Percentiles rank a stretch among this genome's conserved stretches.
These are phyloP conservation scores for Rubia yunnanensis DNA, from an alignment of 257 asterid species.

Conservation along the genomic window DNA sequence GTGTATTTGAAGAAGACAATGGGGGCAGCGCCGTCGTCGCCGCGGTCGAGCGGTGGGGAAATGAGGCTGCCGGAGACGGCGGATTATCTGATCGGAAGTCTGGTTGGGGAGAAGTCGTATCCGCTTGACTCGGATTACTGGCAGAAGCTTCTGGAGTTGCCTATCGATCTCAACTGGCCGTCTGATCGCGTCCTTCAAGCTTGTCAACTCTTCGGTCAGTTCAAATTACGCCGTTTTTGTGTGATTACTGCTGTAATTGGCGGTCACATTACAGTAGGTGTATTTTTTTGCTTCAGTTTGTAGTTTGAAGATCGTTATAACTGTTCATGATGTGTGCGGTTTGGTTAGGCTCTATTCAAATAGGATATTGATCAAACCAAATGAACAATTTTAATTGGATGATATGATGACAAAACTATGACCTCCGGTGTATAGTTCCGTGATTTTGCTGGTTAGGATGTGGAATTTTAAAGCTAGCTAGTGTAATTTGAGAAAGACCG, in stretches of 20 bases:
- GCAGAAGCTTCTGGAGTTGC: conserved; percentile 90
- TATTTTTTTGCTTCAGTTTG: neutral
- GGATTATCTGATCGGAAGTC: conserved; percentile 61
- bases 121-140: conserved; percentile 85
- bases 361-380: neutral
- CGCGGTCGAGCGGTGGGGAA: conserved; percentile 47
- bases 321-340: neutral
- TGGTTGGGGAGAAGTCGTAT: conserved; percentile 74
- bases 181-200: conserved; percentile 66
- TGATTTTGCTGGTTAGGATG: neutral
- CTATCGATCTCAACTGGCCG: conserved; percentile 81
- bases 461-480: neutral
- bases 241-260: neutral
- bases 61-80: conserved; percentile 69
- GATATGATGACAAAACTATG: neutral
- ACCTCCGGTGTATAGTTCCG: neutral
- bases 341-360: neutral
- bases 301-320: neutral
- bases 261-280: conserved; percentile 3
- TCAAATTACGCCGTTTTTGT: neutral
- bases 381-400: neutral
- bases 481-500: neutral
- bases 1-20: conserved; percentile 17
- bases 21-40: conserved; percentile 93
- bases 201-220: conserved; percentile 69